Conservation (phyloP, 2,329 filamentous ascomycete genomes). For the Aspergillus texensis region DNA sequence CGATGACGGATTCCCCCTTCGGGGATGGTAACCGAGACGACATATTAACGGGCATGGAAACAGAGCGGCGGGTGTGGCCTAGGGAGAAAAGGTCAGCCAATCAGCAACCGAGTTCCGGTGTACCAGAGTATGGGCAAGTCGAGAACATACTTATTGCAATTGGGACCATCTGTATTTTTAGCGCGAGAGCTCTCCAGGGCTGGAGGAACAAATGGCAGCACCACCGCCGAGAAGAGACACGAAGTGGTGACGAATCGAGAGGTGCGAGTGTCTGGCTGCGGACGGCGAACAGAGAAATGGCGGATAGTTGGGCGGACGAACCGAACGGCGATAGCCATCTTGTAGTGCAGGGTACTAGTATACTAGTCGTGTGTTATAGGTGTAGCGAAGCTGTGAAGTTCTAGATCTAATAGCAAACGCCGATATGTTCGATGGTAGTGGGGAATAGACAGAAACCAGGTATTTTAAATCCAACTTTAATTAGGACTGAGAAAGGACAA, state of each 20-base stretch:
- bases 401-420: background rate
- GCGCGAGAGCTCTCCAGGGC: constrained; percentile 50
- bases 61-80: constrained; percentile 45
- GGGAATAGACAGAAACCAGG: background rate
- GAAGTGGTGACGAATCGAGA: constrained; percentile 45
- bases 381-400: background rate
- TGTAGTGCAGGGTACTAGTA: background rate
- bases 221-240: constrained; percentile 46
- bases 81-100: constrained; percentile 5
- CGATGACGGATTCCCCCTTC: background rate
- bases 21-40: background rate
- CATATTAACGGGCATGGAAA: constrained; percentile 42
- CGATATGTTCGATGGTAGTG: background rate
- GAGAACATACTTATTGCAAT: constrained; percentile 40
- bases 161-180: constrained; percentile 40
- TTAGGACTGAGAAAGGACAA: background rate
- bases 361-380: background rate
- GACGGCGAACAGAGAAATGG: constrained; percentile 48
- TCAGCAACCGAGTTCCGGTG: background rate
- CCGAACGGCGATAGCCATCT: constrained; percentile 26
- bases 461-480: background rate
- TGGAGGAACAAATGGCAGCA: constrained; percentile 50
- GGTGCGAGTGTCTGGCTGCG: constrained; percentile 41
- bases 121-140: background rate
- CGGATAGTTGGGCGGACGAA: constrained; percentile 43